These are phyloP conservation scores for Ceratobasidium sp. DNA, from an alignment of 1,284 basidiomycete species.

Conservation along the genomic window DNA sequence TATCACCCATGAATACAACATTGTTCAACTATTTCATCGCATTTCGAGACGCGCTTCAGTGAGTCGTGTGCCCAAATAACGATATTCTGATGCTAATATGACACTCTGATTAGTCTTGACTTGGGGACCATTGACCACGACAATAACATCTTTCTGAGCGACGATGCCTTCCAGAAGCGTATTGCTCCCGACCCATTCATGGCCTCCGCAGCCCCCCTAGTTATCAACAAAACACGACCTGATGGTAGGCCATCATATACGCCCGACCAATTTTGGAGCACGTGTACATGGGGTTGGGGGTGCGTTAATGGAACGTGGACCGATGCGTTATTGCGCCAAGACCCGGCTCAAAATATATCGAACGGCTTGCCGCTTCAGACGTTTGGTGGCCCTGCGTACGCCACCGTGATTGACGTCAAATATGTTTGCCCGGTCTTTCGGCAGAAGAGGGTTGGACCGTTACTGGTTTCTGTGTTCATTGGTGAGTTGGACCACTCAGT, in stretches of 20 bases:
- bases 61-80: background rate
- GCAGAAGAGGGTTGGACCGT: conserved; percentile 10
- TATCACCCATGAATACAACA: conserved; percentile 38
- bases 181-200: conserved; percentile 26
- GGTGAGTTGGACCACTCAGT: conserved; percentile 5
- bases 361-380: conserved; percentile 14
- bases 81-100: too few relatives aligned
- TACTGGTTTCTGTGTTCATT: conserved; percentile 39
- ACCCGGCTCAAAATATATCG: conserved; percentile 21
- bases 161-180: conserved; percentile 12
- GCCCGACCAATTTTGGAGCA: conserved; percentile 16
- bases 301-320: conserved; percentile 38
- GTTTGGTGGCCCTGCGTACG: background rate
- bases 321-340: conserved; percentile 14
- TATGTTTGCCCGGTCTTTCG: conserved; percentile 41
- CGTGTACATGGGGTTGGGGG: conserved; percentile 44
- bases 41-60: conserved; percentile 38
- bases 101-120: conserved; percentile 8
- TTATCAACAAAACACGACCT: background rate
- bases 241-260: background rate
- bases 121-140: conserved; percentile 34
- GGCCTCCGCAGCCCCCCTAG: background rate
- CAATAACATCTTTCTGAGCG: conserved; percentile 28
- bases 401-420: conserved; percentile 42
- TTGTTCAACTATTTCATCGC: conserved; percentile 40